A percentile compares a stretch with the other conserved stretches of the same genome.
phyloP scores from a whole-genome alignment of 306 rosid genomes.

The Gillenia trifoliata region DNA sequence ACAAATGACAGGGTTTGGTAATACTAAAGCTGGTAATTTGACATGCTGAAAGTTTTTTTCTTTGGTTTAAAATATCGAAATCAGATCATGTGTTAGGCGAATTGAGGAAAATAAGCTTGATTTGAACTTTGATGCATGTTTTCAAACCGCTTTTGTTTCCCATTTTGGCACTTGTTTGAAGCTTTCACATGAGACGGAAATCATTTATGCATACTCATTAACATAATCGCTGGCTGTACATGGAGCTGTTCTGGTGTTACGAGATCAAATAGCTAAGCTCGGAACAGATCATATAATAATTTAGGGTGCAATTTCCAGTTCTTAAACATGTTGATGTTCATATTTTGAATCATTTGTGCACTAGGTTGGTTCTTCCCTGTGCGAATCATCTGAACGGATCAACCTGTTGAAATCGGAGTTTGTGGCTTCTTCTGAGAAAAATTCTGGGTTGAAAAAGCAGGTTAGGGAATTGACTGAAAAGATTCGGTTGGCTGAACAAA shows the following conservation, averaged over 20 bases:
- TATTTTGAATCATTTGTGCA: slow-evolving; percentile 6
- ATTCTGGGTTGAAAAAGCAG: slow-evolving; percentile 50
- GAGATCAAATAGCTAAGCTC: neutral
- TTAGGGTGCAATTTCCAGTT: neutral
- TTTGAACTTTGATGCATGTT: neutral
- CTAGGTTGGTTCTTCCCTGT: slow-evolving; percentile 51
- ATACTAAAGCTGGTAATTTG: neutral
- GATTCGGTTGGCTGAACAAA: slow-evolving; percentile 66
- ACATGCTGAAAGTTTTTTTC: neutral
- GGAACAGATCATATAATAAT: neutral
- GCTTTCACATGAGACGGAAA: neutral
- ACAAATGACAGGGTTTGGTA: neutral
- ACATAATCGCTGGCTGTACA: neutral
- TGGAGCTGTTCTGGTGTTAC: neutral
- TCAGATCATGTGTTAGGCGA: neutral
- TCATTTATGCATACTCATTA: neutral
- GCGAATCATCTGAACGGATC: slow-evolving; percentile 66
- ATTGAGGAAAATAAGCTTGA: neutral
- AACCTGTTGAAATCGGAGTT: slow-evolving; percentile 64
- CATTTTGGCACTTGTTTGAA: neutral
- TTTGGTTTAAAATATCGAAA: neutral
- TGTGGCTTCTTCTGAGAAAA: slow-evolving; percentile 48
- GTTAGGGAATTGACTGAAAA: slow-evolving; percentile 63
- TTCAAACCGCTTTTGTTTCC: neutral
- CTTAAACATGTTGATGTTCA: slow-evolving; percentile 7